phyloP scores from a whole-genome alignment of 2,329 filamentous ascomycete genomes.

The Paraconiothyrium sp. region DNA sequence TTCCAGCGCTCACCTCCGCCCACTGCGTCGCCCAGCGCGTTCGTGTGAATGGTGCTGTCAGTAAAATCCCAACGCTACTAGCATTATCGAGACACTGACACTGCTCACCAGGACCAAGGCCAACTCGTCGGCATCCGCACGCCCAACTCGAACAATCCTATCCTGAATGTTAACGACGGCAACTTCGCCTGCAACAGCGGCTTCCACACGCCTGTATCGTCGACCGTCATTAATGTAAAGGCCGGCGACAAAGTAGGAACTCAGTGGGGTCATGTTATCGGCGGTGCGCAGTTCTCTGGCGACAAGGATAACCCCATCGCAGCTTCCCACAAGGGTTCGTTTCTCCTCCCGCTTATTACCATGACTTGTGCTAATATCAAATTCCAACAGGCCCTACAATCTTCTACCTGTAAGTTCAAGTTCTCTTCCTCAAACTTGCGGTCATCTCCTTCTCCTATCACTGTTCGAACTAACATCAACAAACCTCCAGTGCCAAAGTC shows the following conservation, averaged over 20 bases:
- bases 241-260: constrained; percentile 63
- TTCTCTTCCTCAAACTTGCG: neutral
- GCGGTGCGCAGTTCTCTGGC: constrained; percentile 60
- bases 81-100: neutral
- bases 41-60: constrained; percentile 55
- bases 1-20: constrained; percentile 47
- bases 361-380: constrained; percentile 52
- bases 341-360: neutral
- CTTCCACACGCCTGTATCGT: constrained; percentile 46
- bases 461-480: constrained; percentile 10
- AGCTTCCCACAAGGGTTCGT: constrained; percentile 20
- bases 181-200: constrained; percentile 60
- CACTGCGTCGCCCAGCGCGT: constrained; percentile 60
- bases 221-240: constrained; percentile 59
- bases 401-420: constrained; percentile 46
- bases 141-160: constrained; percentile 61
- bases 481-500: constrained; percentile 46
- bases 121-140: constrained; percentile 61
- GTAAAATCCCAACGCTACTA: neutral
- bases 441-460: neutral
- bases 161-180: constrained; percentile 58
- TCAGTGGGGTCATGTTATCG: constrained; percentile 64
- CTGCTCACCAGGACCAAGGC: constrained; percentile 55
- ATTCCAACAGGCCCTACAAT: constrained; percentile 56
- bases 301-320: constrained; percentile 28